Percentiles rank a stretch among this genome's conserved stretches.
phyloP scores from a whole-genome alignment of 352 stramenopile genomes.

The Pythium biforme region DNA sequence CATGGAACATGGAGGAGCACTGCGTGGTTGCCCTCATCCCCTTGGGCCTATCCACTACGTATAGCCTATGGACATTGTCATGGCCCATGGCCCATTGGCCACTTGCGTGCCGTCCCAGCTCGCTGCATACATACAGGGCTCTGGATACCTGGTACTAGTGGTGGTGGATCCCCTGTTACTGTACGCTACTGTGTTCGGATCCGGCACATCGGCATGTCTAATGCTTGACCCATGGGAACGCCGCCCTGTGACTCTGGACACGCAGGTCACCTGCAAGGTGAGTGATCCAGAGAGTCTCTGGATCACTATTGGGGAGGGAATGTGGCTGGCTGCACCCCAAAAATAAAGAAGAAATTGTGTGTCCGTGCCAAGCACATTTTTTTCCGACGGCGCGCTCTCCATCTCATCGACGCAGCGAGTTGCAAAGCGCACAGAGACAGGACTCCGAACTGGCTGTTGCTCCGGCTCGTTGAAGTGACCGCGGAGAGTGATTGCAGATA shows the following conservation, averaged over 20 bases:
- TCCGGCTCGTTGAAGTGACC: conserved; percentile 22
- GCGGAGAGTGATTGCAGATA: background rate
- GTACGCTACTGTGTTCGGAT: background rate
- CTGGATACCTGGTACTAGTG: too few relatives aligned
- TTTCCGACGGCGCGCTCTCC: background rate
- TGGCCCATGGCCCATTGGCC: too few relatives aligned
- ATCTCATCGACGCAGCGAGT: background rate
- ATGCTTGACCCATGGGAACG: too few relatives aligned
- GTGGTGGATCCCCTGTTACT: too few relatives aligned
- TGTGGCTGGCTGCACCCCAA: background rate
- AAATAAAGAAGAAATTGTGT: background rate
- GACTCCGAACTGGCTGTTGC: conserved; percentile 13
- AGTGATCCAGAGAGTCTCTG: too few relatives aligned
- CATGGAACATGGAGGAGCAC: background rate
- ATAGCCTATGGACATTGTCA: too few relatives aligned
- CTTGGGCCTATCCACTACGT: too few relatives aligned
- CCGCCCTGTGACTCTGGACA: background rate
- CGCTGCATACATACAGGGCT: background rate
- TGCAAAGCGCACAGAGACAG: conserved; percentile 13
- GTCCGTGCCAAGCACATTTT: background rate
- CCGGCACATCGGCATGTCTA: background rate
- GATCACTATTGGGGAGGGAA: too few relatives aligned
- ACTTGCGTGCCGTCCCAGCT: background rate
- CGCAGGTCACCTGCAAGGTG: too few relatives aligned
- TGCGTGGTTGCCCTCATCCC: too few relatives aligned